Evolutionary conservation across 2,329 filamentous ascomycete genomes (phyloP).

Genomic region (Cercospora sesami): DNA sequence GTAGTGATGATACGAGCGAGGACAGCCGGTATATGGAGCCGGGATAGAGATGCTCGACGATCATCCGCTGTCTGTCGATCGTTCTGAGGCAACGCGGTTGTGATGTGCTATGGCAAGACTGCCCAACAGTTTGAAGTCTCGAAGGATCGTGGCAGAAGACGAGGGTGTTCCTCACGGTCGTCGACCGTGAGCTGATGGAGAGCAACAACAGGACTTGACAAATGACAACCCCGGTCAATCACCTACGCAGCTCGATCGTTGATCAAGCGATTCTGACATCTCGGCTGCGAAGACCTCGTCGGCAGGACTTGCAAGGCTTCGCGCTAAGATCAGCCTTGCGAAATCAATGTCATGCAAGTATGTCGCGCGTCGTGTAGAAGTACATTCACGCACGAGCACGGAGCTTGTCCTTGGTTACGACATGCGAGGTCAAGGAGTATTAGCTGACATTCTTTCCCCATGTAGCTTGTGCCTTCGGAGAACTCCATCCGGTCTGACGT

Average conservation of each 20-base stretch:
- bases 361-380: neutral
- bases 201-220: neutral
- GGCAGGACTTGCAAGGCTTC: neutral
- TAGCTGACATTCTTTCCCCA: neutral
- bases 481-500: neutral
- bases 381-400: neutral
- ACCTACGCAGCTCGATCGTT: neutral
- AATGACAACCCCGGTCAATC: neutral
- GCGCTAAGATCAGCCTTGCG: neutral
- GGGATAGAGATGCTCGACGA: neutral
- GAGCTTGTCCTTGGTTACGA: neutral
- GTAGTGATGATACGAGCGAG: neutral
- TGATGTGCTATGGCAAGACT: neutral
- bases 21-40: neutral
- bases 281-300: neutral
- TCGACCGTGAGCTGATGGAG: neutral
- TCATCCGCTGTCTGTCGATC: neutral
- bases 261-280: neutral
- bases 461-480: neutral
- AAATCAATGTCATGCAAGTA: slow-evolving; percentile 1
- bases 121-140: neutral
- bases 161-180: neutral
- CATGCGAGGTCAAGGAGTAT: neutral
- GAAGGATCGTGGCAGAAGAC: neutral
- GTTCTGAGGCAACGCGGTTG: neutral